Conservation (phyloP, 371 early-diverging fungal genomes). For the Chytridium lagenaria region DNA sequence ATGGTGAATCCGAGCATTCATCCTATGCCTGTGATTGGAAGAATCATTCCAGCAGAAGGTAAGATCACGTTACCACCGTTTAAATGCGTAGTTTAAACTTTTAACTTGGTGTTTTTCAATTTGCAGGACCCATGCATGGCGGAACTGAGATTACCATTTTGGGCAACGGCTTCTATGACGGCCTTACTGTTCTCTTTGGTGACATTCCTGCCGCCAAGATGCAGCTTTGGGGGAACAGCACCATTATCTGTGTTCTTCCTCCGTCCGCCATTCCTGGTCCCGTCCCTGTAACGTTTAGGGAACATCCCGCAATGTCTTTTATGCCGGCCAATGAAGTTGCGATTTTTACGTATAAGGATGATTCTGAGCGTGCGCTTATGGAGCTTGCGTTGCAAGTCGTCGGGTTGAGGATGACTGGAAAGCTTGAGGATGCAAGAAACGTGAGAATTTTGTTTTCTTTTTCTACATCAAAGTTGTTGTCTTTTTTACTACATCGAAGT, state of each 20-base stretch:
- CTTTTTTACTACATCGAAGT: too few relatives aligned
- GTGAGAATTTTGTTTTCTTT: too few relatives aligned
- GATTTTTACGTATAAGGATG: constrained; percentile 55
- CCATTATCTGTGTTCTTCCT: constrained; percentile 80
- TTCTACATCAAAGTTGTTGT: too few relatives aligned
- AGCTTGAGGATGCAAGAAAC: constrained; percentile 69
- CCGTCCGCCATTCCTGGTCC: constrained; percentile 74
- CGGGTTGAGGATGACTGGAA: constrained; percentile 79
- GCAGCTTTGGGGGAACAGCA: constrained; percentile 71
- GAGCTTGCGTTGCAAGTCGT: constrained; percentile 84
- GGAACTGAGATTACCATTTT: constrained; percentile 77
- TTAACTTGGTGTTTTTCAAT: not conserved
- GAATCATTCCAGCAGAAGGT: constrained; percentile 51
- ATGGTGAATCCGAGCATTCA: not conserved
- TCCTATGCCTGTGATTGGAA: constrained; percentile 8
- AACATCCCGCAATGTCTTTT: constrained; percentile 36
- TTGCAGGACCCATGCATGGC: constrained; percentile 79
- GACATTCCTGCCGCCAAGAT: constrained; percentile 68
- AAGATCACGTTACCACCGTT: not conserved
- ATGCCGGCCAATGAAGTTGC: not conserved
- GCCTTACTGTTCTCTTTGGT: constrained; percentile 78
- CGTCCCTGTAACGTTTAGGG: constrained; percentile 76
- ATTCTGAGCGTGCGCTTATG: constrained; percentile 81
- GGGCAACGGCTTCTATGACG: constrained; percentile 75
- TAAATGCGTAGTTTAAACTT: not conserved